Percentiles rank a stretch among this genome's conserved stretches.
These are phyloP conservation scores for Phlebopus sp. DNA, from an alignment of 1,284 basidiomycete genomes.

Conservation along the genomic window DNA sequence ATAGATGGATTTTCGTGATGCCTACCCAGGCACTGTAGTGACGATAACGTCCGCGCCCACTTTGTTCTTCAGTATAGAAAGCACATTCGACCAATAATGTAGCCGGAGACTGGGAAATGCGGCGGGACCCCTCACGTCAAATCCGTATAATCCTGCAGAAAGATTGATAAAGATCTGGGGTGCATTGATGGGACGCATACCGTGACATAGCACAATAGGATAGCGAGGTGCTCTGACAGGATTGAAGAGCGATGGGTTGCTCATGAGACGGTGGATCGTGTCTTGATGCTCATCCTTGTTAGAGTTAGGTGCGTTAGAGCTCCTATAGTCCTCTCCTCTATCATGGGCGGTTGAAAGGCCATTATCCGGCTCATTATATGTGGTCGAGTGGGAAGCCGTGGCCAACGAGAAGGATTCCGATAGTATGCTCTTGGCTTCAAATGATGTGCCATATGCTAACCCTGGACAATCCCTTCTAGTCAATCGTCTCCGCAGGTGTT, in stretches of 20 bases:
- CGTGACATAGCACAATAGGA: constrained; percentile 94
- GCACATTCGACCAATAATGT: constrained; percentile 94
- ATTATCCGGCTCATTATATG: neutral
- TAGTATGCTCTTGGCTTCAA: neutral
- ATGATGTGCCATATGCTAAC: neutral
- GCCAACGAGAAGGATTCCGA: neutral
- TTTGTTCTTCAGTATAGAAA: constrained; percentile 78
- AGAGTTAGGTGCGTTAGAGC: constrained; percentile 5
- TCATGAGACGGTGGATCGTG: constrained; percentile 71
- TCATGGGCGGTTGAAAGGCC: neutral
- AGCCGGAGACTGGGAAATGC: constrained; percentile 78
- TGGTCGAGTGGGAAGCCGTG: neutral
- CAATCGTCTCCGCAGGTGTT: neutral
- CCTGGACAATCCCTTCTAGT: neutral
- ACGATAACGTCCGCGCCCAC: constrained; percentile 93
- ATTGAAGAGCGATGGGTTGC: constrained; percentile 69
- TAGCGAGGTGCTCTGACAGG: constrained; percentile 79
- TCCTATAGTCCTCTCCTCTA: neutral
- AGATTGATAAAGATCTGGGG: constrained; percentile 11
- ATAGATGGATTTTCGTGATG: constrained; percentile 9
- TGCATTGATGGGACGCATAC: constrained; percentile 43
- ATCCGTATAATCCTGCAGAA: constrained; percentile 84
- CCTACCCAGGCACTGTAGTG: constrained; percentile 91
- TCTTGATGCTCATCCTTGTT: constrained; percentile 36
- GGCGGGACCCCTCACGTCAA: constrained; percentile 80